Base-by-base conservation (phyloP, 805 yeast genomes). In the Pichia rugopelliculosa region DNA sequence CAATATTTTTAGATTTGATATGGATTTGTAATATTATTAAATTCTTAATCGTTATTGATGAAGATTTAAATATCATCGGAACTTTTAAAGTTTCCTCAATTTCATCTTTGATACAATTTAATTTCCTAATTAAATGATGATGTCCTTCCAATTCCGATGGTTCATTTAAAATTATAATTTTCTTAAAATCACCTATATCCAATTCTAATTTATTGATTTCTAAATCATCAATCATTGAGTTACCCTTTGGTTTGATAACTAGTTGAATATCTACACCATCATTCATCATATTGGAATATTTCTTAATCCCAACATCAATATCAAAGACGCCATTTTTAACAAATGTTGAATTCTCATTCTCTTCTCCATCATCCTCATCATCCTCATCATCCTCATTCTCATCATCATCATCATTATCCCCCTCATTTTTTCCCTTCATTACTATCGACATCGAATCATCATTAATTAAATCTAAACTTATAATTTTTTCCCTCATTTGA, bases 191-290 rank as follows among this genome's bases (percentile, higher is more conserved):
- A 7, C 55, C 50, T 26, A 63, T 50, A n/a, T 50, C 51, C 25
- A 65, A 45, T 3, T 26, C 50, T 4, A 64, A 13, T n/a, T 45
- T 44, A 20, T 58, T 53, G 9, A 62, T 47, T 8, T 49, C 43
- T 7, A 59, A 25, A 8, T 46, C 20, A 2, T 52, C 43, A 46
- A 57, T 45, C 40, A 60, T 33, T 4, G 45, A 45, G 50, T 65
- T 66, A 25, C 58, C 52, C n/a, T 47, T 53, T 3, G 66, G 65
- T 7, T 49, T 51, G 20, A 73, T 38, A 1, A 50, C 48, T 7
- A 73, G 2, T 49, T 73, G 76, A 10, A 71, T 21, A 20, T 51
- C 51, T 13, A 48, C 44, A 23, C 48, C 52, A 13, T 51, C 52
- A 27, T 46, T 36, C 27, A 48, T 39, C 22, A 41, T 33, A 36